These are phyloP conservation scores for Aspergillus saccharolyticus DNA, from an alignment of 495 filamentous ascomycete genomes.

Conservation along the genomic window DNA sequence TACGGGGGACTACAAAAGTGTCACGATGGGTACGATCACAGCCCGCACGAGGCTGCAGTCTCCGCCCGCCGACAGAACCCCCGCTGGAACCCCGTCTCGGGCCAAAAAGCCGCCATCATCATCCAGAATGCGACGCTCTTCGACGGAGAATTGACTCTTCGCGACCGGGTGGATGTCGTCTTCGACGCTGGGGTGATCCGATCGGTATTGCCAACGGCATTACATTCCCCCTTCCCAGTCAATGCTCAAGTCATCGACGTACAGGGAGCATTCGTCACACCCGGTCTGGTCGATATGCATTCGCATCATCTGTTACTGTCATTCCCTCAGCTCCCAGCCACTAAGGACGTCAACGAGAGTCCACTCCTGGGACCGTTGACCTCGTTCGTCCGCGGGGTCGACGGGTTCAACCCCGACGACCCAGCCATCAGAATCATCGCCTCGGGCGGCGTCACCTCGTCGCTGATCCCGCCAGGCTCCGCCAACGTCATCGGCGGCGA, in stretches of 20 bases:
- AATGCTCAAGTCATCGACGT: not conserved
- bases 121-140: not conserved
- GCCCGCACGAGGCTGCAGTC: too few relatives aligned
- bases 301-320: conserved; percentile 38
- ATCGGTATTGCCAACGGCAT: not conserved
- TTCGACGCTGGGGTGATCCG: not conserved
- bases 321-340: conserved; percentile 21
- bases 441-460: conserved; percentile 63
- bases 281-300: conserved; percentile 65
- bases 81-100: not conserved
- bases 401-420: conserved; percentile 51
- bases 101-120: not conserved
- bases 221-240: not conserved
- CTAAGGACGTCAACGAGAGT: conserved; percentile 22
- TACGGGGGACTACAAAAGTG: too few relatives aligned
- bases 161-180: not conserved
- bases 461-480: conserved; percentile 58
- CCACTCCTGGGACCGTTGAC: conserved; percentile 34
- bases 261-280: conserved; percentile 51
- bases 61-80: not conserved
- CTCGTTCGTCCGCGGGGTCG: conserved; percentile 55
- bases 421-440: conserved; percentile 56
- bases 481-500: conserved; percentile 66
- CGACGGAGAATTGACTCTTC: not conserved
- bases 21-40: too few relatives aligned